Percentiles rank a stretch among this genome's conserved stretches.
phyloP scores from a whole-genome alignment of 202 grass and related monocot genomes.

The Sporobolus alterniflorus region DNA sequence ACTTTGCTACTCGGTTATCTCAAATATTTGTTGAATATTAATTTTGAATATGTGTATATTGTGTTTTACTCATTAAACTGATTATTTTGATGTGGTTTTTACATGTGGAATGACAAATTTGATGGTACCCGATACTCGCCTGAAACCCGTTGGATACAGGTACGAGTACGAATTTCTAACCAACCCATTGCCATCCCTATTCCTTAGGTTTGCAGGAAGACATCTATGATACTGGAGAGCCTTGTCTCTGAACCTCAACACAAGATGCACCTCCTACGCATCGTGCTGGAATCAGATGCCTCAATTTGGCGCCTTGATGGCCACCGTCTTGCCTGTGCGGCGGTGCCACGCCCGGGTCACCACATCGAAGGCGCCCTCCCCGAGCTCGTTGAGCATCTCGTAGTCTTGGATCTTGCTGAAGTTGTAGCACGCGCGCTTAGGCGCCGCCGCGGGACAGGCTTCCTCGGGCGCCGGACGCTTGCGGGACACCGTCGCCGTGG shows the following conservation, averaged over 20 bases:
- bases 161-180: too few relatives aligned
- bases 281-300: too few relatives aligned
- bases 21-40: too few relatives aligned
- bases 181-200: too few relatives aligned
- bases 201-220: constrained; percentile 94
- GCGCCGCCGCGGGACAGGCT: background rate
- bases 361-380: constrained; percentile 22
- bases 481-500: background rate
- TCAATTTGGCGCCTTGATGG: too few relatives aligned
- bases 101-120: too few relatives aligned
- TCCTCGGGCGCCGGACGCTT: background rate
- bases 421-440: background rate
- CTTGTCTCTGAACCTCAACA: constrained; percentile 94
- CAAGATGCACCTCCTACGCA: constrained; percentile 76
- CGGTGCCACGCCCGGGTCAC: constrained; percentile 6
- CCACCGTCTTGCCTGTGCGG: background rate
- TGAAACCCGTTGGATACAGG: too few relatives aligned
- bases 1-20: too few relatives aligned
- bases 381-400: constrained; percentile 22
- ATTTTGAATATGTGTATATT: too few relatives aligned
- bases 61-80: too few relatives aligned
- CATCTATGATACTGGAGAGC: constrained; percentile 90
- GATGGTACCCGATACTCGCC: too few relatives aligned
- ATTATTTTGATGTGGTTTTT: too few relatives aligned
- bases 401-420: constrained; percentile 24